A percentile compares a stretch with the other conserved stretches of the same genome.
These are phyloP conservation scores for Dimocarpus longan DNA, from an alignment of 345 rosid genomes.

Conservation along the genomic window DNA sequence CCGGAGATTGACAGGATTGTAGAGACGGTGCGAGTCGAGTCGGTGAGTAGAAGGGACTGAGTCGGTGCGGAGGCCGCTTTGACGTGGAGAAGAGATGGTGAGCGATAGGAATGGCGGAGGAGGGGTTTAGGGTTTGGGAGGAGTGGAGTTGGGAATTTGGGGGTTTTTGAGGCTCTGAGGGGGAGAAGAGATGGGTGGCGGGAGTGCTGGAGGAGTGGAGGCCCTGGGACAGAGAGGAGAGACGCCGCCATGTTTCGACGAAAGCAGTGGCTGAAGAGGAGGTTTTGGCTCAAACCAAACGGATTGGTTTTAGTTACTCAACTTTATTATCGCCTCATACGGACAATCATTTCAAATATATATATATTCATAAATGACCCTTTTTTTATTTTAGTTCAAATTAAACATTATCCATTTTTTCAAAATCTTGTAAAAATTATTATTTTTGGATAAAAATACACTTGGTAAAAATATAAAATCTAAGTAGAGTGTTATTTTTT, in stretches of 20 bases:
- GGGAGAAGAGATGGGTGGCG: conserved; percentile 4
- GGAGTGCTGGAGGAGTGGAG: conserved; percentile 21
- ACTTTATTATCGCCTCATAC: no score
- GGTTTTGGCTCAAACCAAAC: not conserved
- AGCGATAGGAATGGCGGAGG: not conserved
- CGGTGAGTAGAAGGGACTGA: conserved; percentile 28
- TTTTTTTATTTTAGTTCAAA: no score
- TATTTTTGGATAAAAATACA: no score
- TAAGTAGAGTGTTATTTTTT: no score
- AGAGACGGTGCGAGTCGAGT: conserved; percentile 48
- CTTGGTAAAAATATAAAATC: no score
- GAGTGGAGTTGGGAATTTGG: not conserved
- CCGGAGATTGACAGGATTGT: conserved; percentile 34
- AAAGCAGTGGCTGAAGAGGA: not conserved
- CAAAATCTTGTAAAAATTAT: no score
- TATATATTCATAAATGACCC: no score
- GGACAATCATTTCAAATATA: no score
- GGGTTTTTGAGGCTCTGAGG: not conserved
- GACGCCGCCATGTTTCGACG: not conserved
- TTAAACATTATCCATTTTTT: no score
- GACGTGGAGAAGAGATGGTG: not conserved
- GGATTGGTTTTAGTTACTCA: no score
- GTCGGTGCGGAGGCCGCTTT: conserved; percentile 18
- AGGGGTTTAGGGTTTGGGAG: conserved; percentile 4
- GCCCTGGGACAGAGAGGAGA: conserved; percentile 1